Base-by-base conservation (phyloP, 306 rosid genomes). In the Calophaca sinica region DNA sequence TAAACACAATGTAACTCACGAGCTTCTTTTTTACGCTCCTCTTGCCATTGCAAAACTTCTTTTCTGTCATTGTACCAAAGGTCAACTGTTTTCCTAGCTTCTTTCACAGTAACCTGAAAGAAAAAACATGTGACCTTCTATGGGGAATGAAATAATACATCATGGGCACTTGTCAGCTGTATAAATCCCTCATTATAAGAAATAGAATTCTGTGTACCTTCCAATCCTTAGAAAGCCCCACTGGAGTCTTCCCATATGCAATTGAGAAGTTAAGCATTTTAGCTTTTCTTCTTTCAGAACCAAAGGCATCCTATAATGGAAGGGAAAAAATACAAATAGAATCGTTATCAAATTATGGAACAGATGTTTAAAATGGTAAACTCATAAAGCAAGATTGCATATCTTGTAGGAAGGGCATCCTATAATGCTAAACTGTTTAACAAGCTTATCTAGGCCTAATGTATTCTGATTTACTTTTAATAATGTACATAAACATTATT, bases 181-280 rank as follows among this genome's bases (percentile, higher is more conserved):
- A 48, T 45, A 58, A 53, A 73, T 51, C 46, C 54, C 78, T 42
- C 54, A 28, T 41, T 26, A 31, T 64, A 9, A 77, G 61, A 33
- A 68, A 41, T 41, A 38, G 33, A 78, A 75, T 59, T 52, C 12
- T 7, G 4, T 11, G 4, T 87, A 94, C 98, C 97, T 90, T 87
- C 98, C 98, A 94, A 79, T 94, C 98, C 79, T 85, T 87, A 52
- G 98, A 78, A 75, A 94, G 96, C 72, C 98, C 98, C 73, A 94
- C 76, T 15, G 98, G 94, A 59, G 98, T 94, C 82, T 94, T 94
- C 33, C 98, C 98, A 65, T 94, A 94, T 38, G 98, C 98, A 84
- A 94, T 94, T 66, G 98, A 94, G 73, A 93, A 93, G 86, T 93
- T 93, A 36, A 93, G 97, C 98, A 91, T 91, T 82, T 94, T 94